phyloP scores from a whole-genome alignment of 2,329 filamentous ascomycete species.

The Penicillium sp. region DNA sequence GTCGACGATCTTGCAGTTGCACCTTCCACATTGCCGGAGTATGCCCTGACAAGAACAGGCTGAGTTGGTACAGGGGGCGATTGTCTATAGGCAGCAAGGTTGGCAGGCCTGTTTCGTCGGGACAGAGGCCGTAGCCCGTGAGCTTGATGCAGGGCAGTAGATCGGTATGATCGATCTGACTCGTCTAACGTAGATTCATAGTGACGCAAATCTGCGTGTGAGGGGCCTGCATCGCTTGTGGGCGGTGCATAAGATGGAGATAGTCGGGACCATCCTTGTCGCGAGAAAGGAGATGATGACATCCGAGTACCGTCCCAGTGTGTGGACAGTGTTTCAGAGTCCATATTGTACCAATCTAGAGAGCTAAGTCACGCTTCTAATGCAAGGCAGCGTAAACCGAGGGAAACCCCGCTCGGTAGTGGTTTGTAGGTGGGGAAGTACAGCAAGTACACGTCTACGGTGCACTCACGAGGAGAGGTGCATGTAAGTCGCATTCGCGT shows the following conservation, averaged over 20 bases:
- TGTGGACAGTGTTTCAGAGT: constrained; percentile 30
- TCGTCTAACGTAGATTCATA: constrained; percentile 31
- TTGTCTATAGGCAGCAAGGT: constrained; percentile 19
- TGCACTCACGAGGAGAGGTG: constrained; percentile 18
- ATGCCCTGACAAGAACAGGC: constrained; percentile 46
- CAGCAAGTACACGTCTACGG: constrained; percentile 11
- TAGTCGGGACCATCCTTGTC: constrained; percentile 33
- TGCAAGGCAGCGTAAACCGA: constrained; percentile 19
- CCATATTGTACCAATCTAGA: constrained; percentile 29
- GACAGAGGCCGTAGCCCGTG: constrained; percentile 28
- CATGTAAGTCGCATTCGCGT: constrained; percentile 21
- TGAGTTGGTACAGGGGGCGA: constrained; percentile 36
- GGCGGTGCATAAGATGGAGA: constrained; percentile 27
- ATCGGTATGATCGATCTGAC: constrained; percentile 31
- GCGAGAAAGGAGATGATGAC: constrained; percentile 30
- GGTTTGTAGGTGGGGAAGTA: constrained; percentile 5
- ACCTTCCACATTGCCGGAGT: constrained; percentile 39
- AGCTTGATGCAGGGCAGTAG: constrained; percentile 34
- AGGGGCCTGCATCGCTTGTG: constrained; percentile 19
- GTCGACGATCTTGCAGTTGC: constrained; percentile 25
- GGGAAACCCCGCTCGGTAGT: constrained; percentile 18
- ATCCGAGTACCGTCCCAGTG: constrained; percentile 29
- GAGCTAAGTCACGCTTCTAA: constrained; percentile 2
- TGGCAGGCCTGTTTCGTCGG: constrained; percentile 27
- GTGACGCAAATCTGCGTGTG: constrained; percentile 24